phyloP scores from a whole-genome alignment of 2,329 filamentous ascomycete genomes.

The Leptographium wingfieldii region DNA sequence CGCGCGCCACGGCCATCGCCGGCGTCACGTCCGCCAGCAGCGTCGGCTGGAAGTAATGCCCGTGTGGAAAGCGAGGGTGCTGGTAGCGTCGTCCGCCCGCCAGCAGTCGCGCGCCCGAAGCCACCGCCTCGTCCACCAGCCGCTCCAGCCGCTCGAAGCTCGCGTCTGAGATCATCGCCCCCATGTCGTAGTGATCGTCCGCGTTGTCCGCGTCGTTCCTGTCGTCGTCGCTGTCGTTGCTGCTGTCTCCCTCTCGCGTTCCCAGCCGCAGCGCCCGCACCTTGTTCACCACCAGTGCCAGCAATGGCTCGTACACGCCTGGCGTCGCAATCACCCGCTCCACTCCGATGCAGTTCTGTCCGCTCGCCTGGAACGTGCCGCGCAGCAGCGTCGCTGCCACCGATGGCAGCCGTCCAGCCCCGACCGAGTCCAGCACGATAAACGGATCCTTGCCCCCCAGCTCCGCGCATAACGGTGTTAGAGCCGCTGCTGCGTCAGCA shows the following conservation, averaged over 20 bases:
- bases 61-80: conserved; percentile 62
- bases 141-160: conserved; percentile 64
- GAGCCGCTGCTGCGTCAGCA: conserved; percentile 66
- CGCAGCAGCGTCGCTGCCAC: conserved; percentile 77
- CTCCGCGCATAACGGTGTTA: conserved; percentile 85
- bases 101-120: conserved; percentile 66
- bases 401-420: conserved; percentile 46
- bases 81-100: conserved; percentile 60
- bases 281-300: conserved; percentile 57
- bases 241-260: background rate
- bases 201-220: background rate
- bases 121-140: conserved; percentile 66
- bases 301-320: conserved; percentile 59
- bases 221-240: background rate
- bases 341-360: conserved; percentile 96
- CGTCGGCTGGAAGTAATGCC: conserved; percentile 88
- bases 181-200: conserved; percentile 51
- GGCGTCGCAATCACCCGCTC: conserved; percentile 80
- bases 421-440: conserved; percentile 70
- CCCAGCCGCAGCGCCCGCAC: conserved; percentile 67
- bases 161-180: conserved; percentile 74
- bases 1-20: conserved; percentile 74
- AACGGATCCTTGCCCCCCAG: conserved; percentile 92
- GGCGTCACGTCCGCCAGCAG: conserved; percentile 81
- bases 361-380: conserved; percentile 87